These are phyloP conservation scores for Platanthera zijinensis DNA, from an alignment of 106 monocot species.

Conservation along the genomic window DNA sequence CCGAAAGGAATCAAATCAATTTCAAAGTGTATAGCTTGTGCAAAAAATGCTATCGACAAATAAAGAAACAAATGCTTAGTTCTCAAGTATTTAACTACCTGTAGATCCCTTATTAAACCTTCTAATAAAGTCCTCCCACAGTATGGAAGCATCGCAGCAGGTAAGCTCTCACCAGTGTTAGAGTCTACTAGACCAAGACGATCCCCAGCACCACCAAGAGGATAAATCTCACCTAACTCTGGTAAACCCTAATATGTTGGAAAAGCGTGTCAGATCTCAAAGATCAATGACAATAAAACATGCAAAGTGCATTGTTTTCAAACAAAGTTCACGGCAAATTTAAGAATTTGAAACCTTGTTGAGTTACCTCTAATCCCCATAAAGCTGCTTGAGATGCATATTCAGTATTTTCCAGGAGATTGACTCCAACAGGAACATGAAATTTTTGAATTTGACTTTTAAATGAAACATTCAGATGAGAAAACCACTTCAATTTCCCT, in stretches of 20 bases:
- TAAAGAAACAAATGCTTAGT: neutral
- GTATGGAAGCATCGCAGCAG: conserved; percentile 90
- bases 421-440: conserved; percentile 65
- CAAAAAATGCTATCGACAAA: neutral
- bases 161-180: conserved; percentile 74
- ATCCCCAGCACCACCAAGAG: conserved; percentile 96
- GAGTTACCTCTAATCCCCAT: conserved; percentile 88
- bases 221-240: conserved; percentile 94
- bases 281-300: neutral
- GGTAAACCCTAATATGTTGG: conserved; percentile 69
- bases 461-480: conserved; percentile 16
- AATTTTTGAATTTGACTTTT: conserved; percentile 32
- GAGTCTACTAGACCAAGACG: conserved; percentile 82
- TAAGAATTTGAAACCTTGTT: neutral
- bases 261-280: conserved; percentile 6
- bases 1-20: neutral
- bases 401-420: conserved; percentile 58
- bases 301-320: neutral
- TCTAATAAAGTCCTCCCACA: conserved; percentile 84
- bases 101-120: conserved; percentile 87
- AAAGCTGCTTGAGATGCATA: conserved; percentile 87
- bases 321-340: neutral
- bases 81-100: conserved; percentile 37
- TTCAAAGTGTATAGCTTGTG: neutral
- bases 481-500: conserved; percentile 14